Evolutionary conservation across 768 basidiomycete genomes (phyloP), one percentile per base, ranked within the genome.

Genomic region (Suillus luteus): DNA sequence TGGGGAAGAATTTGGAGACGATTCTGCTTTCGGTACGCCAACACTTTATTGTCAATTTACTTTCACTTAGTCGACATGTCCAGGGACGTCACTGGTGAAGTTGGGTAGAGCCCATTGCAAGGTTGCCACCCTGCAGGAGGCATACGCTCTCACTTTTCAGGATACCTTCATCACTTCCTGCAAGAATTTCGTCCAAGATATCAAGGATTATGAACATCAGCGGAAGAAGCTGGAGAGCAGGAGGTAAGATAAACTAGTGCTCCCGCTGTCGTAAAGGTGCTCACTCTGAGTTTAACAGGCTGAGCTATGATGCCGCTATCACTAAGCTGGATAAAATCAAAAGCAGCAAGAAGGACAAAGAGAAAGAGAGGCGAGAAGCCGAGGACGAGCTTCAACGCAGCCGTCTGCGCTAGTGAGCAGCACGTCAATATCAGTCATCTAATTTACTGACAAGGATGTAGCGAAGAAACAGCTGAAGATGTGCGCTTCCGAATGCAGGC

Each of bases 141-240:
- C 89, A 0, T 93, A 85, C 70, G 89, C 89, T 0, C 74, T 88
- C 62, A 85, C 86, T 7, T 83, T 96, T 62, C 84, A 83, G 40
- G 92, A 92, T 69, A 88, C 87, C 5, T 95, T 91, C 70, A 72
- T 95, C 31, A 69, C 81, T 0, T 87, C 91, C 2, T 79, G 95
- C 60, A 82, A 87, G 65, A 81, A 76, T 49, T 88, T 89, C 59
- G 80, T 80, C 17, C 90, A 87, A 10, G 88, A 91, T 35, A 88
- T 96, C 71, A 92, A 89, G 71, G 94, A 95, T 62, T 96, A 92
- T 66, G 90, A 94, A 63, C 72, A 79, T 5, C 82, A 90, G 65
- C 85, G 87, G 65, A 96, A 95, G 84, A 96, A 95, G 72, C 76
- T 96, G 17, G 94, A 96, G 62, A 93, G 90, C 59, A 80, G 93